Base-by-base conservation (phyloP, 176 grass and related monocot genomes). In the Hordeum marinum region DNA sequence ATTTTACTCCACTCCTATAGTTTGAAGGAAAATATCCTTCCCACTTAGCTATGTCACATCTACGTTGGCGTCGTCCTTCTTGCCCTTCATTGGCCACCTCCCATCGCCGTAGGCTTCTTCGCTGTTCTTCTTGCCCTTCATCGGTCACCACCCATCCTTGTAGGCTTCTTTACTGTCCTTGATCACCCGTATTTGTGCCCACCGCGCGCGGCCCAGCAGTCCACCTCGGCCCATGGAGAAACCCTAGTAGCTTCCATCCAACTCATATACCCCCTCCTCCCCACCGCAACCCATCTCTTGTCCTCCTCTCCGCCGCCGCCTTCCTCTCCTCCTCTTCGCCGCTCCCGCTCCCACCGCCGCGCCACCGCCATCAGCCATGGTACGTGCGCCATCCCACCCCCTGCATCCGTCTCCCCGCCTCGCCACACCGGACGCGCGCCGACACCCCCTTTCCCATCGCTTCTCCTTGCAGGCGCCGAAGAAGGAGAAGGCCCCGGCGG, bases 401-500 rank as follows among this genome's bases (percentile, higher is more conserved):
- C 35, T 57, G 8, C 59, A 4, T 64, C 4, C 5, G 0, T 8
- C 26, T 13, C 11, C 20, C 3, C 27, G 8, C 67, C 8, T 4
- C 14, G 5, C 4, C 20, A 1, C 12, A 20, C 13, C 26, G 18
- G 26, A 15, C 13, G 7, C 52, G 9, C 32, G 11, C 57, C 84
- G 32, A 88, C 72, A 8, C 35, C 35, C 6, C 8, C 12, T 15
- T 8, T n/a, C 34, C 8, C 4, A n/a, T 70, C 34, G 4, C 12
- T 83, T 34, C 41, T 25, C 50, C 29, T 76, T 9, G 39, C 80
- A 90, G 89, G 85, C 85, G 4, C 85, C 89, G 68, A 91, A 87
- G 85, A 91, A 91, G 89, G 81, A 91, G 26, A 84, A 91, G 81
- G 89, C 89, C 13, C 80, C 85, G 50, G 68, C 81, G 62, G 76